Base-by-base conservation (phyloP, 257 asterid species). In the Craterostigma plantagineum region DNA sequence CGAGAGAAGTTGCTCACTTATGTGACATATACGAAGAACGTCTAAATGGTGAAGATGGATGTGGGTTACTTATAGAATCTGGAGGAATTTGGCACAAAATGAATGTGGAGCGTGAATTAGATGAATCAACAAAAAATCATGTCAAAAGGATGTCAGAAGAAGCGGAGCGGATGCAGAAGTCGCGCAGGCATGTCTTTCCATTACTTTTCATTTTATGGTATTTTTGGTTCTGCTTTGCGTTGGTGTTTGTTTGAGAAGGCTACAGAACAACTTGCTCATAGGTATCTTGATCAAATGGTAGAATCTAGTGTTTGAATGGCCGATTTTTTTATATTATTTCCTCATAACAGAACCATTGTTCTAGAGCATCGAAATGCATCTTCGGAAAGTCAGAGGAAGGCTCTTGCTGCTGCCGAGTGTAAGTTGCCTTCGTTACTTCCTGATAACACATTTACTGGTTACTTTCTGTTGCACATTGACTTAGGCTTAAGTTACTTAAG, bases 1-100 rank as follows among this genome's bases (percentile, higher is more conserved):
- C 99, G 9, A 65, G 63, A 45, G 99, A 90, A 58, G 72, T 74
- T 14, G 94, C 90, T 50, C 94, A 71, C 57, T 66, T 83, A 41
- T 90, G 99, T 68, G 96, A 83, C 55, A 68, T 83, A 56, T 90
- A 90, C 45, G 96, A 90, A 71, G 94, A 90, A 59, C 79, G 84
- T 38, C 76, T 16, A 70, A 75, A 80, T 57, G 96, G 92, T 45
- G 92, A 77, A 59, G 94, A 71, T 65, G 92, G 91, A 63, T 68
- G 60, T 64, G 92, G 79, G 13, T 60, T 80, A 72, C 85, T 90
- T 35, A 81, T 83, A 53, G 99, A 90, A 65, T 77, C 94, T 11
- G 99, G 99, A 35, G 62, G 78, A 18, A 75, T 91, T 50, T 90
- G 87, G 94, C 72, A 94, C 59, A 90, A 83, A 72, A 72, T 90